Conservation (phyloP, 176 grass and related monocot species). For the Areca catechu region DNA sequence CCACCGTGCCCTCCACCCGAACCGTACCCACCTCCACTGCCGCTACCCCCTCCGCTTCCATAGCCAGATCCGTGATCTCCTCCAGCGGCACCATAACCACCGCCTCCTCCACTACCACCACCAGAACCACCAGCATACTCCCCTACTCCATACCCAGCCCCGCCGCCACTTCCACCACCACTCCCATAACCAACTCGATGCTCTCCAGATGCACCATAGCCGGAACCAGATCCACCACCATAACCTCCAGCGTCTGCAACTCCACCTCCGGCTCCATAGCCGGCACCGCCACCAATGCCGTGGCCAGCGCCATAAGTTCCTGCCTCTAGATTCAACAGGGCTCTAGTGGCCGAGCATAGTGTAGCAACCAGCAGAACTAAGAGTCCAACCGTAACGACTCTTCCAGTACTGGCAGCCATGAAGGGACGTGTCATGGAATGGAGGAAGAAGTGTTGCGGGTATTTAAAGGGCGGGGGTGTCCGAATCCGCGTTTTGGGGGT, state of each 20-base stretch:
- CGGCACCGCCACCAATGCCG: constrained; percentile 3
- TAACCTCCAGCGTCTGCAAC: neutral
- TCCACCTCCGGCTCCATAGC: constrained; percentile 1
- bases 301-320: constrained; percentile 6
- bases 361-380: constrained; percentile 22
- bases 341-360: constrained; percentile 22
- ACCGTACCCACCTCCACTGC: neutral
- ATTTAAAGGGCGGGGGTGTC: no score
- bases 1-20: neutral
- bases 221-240: neutral
- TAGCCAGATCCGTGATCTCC: neutral
- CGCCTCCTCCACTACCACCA: no score
- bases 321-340: constrained; percentile 10
- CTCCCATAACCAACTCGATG: no score
- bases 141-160: no score
- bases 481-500: no score
- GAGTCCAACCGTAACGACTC: constrained; percentile 15
- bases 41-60: neutral
- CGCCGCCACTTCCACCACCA: no score
- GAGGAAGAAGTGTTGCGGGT: no score
- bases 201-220: no score
- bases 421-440: no score
- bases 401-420: constrained; percentile 12
- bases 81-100: no score
- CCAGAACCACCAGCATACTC: no score